Base-by-base conservation (phyloP, 352 stramenopile genomes). In the Globisporangium solare region DNA sequence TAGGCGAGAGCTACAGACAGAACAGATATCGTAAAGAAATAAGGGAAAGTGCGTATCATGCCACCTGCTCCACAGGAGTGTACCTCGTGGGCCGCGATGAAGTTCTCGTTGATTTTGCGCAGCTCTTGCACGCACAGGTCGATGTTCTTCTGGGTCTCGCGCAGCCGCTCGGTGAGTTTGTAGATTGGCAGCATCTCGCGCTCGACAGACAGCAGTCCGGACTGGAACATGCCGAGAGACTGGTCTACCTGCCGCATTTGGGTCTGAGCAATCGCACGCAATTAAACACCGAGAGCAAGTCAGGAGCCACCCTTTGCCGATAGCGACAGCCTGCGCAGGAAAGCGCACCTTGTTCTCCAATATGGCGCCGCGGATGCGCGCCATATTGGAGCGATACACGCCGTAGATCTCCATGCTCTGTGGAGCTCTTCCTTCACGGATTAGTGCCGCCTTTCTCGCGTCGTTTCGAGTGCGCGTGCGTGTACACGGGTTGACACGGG, bases 101-200 rank as follows among this genome's bases (percentile, higher is more conserved):
- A 91, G 53, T 89, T 90, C 51, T 88, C 70, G 53, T 90, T 79
- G 52, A 93, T 80, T 46, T 70, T 68, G 3, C 67, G 73, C 53
- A 94, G 59, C 61, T 90, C 77, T 31, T 76, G 71, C 20, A 94
- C 82, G 43, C 81, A 90, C 10, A 88, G 54, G 47, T 94, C 83
- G 31, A 94, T 94, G 51, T 92, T 94, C 64, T 85, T 84, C 58
- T 94, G 83, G 17, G 80, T 91, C 58, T 77, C 78, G 56, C 80
- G 76, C 18, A 93, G 73, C 61, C 81, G 77, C 60, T 90, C 80
- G 0, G 83, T 93, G 64, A 93, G 79, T 50, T 85, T 88, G 68
- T 93, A 93, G 58, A 93, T 83, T 22, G 83, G 80, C 56, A 88
- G 66, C 83, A 90, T 93, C 66, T 93, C 76, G 22, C 69, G 65